Evolutionary conservation across 2,329 filamentous ascomycete genomes (phyloP).

Genomic region (Paraphaeosphaeria minitans): DNA sequence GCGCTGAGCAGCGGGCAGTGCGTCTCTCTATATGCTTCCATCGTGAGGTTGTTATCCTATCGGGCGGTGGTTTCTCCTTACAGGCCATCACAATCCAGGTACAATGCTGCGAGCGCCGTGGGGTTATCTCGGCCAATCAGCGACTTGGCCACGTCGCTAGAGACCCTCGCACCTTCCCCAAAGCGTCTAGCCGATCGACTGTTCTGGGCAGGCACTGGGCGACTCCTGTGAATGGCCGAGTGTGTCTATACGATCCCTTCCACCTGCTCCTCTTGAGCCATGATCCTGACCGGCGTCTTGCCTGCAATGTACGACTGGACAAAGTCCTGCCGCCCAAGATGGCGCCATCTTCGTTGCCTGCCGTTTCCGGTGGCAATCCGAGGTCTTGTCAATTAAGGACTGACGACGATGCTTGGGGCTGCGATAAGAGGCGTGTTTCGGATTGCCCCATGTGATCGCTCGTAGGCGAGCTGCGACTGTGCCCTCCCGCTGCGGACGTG

Average conservation of each 20-base stretch:
- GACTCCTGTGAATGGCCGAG: not conserved
- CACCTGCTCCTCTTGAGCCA: constrained; percentile 6
- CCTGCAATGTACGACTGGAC: constrained; percentile 3
- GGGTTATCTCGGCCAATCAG: constrained; percentile 10
- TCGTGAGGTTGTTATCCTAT: not conserved
- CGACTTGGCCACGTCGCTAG: constrained; percentile 1
- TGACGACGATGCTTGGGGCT: not conserved
- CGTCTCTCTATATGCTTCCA: constrained; percentile 2
- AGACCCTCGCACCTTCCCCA: constrained; percentile 1
- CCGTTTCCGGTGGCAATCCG: constrained; percentile 3
- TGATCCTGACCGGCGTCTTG: constrained; percentile 6
- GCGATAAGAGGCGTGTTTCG: constrained; percentile 7
- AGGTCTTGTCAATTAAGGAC: not conserved
- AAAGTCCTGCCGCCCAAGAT: constrained; percentile 2
- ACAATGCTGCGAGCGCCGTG: not conserved
- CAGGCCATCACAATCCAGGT: constrained; percentile 1
- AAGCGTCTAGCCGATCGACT: constrained; percentile 6
- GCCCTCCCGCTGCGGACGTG: not conserved
- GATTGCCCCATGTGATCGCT: not conserved
- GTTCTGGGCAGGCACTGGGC: constrained; percentile 5
- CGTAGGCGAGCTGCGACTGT: not conserved
- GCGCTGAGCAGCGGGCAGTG: not conserved
- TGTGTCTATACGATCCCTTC: not conserved
- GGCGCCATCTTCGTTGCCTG: constrained; percentile 7
- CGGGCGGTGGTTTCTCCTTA: constrained; percentile 7